Evolutionary conservation across 768 basidiomycete genomes (phyloP).

Genomic region (Boletus rubescentipes): DNA sequence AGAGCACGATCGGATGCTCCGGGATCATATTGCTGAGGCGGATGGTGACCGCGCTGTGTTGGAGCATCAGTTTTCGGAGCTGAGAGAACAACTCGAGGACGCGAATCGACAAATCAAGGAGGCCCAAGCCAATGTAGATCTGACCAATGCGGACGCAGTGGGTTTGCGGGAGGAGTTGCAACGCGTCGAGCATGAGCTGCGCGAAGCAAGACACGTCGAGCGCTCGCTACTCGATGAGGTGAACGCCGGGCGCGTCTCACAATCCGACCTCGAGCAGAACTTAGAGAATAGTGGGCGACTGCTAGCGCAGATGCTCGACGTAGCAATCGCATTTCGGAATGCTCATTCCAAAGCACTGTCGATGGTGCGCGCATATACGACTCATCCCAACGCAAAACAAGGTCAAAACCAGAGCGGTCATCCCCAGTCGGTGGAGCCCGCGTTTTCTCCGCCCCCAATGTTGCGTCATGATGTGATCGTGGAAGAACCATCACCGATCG

Average conservation of each 20-base stretch:
- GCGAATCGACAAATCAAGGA: slow-evolving; percentile 64
- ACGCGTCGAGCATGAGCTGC: slow-evolving; percentile 66
- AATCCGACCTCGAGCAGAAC: slow-evolving; percentile 64
- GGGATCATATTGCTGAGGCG: slow-evolving; percentile 89
- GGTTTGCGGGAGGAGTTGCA: slow-evolving; percentile 74
- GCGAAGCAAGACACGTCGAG: slow-evolving; percentile 66
- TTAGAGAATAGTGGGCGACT: slow-evolving; percentile 66
- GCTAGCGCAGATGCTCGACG: slow-evolving; percentile 79
- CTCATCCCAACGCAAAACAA: slow-evolving; percentile 52
- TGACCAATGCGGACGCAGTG: slow-evolving; percentile 65
- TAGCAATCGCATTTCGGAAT: slow-evolving; percentile 74
- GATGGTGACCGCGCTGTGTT: slow-evolving; percentile 92
- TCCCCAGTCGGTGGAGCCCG: slow-evolving; percentile 46
- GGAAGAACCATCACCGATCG: slow-evolving; percentile 70
- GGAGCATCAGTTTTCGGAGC: slow-evolving; percentile 81
- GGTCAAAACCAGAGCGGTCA: slow-evolving; percentile 30
- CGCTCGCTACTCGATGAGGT: slow-evolving; percentile 72
- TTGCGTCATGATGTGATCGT: slow-evolving; percentile 51
- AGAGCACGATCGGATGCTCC: slow-evolving; percentile 63
- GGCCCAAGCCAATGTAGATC: slow-evolving; percentile 55
- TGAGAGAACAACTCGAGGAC: slow-evolving; percentile 61
- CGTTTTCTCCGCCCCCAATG: slow-evolving; percentile 44
- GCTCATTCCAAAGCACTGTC: slow-evolving; percentile 73
- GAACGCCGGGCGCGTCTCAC: slow-evolving; percentile 63
- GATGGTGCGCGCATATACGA: slow-evolving; percentile 55